Evolutionary conservation across 1,284 basidiomycete species (phyloP), one percentile per base, ranked within the genome.

Genomic region (Ceratobasidium sp.): DNA sequence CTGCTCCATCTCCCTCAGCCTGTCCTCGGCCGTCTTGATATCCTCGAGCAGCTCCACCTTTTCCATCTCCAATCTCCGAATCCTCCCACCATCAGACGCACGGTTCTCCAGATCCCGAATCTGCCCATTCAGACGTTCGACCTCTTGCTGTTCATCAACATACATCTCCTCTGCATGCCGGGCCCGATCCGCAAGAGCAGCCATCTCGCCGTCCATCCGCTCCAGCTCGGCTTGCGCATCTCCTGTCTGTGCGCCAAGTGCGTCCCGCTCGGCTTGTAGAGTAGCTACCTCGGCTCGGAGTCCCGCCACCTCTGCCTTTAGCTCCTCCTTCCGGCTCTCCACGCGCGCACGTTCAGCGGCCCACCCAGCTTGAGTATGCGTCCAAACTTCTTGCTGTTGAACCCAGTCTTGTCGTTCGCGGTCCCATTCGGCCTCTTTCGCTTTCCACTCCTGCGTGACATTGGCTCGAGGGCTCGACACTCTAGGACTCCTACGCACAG

Each of bases 131-230:
- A 51, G 0, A 7, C 37, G 34, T 8, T 40, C 61, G 51, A 75
- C 32, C 43, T 66, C 62, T n/a, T 75, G 43, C 40, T 75, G 73
- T 2, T 51, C 51, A 19, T 22, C 49, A 22, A 66, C 46, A 34
- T 75, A 75, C 73, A 66, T 75, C 29, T 75, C 73, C 34, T 75
- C 73, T 7, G 73, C 73, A 25, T 75, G 73, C 22, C 51, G 34
- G 22, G 73, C 73, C 7, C 73, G 73, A 49, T 75, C 73, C 6
- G 61, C 49, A 11, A 75, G 52, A 6, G 40, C 62, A 13, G 61
- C 73, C 73, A 75, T 75, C 22, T 75, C 73, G 49, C 25, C 52
- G 17, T 66, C 73, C 62, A 57, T 57, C 49, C 29, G 17, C 22
- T 56, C 49, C 34, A 75, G 51, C 22, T 75, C 73, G 15, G 73